phyloP scores from a whole-genome alignment of 1,284 basidiomycete species.

The Trametes polyzona region DNA sequence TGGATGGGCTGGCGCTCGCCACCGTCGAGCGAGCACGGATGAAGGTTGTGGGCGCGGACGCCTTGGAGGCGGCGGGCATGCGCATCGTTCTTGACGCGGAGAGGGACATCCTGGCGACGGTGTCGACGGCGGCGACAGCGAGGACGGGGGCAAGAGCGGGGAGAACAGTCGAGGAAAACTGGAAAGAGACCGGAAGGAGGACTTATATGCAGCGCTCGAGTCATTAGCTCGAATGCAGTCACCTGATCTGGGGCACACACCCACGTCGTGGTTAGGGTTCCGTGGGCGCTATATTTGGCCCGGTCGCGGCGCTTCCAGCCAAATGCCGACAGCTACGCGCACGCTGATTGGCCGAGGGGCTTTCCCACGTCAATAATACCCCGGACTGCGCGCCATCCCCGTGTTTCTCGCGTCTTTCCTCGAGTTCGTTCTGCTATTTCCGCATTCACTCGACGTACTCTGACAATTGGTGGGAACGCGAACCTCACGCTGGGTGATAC shows the following conservation, averaged over 20 bases:
- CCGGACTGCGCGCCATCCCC: background rate
- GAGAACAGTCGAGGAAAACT: slow-evolving; percentile 18
- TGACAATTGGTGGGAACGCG: no score
- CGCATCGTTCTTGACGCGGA: slow-evolving; percentile 43
- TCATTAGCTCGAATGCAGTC: slow-evolving; percentile 17
- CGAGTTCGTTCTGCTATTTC: no score
- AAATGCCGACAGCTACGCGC: background rate
- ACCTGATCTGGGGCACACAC: slow-evolving; percentile 14
- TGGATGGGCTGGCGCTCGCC: slow-evolving; percentile 44
- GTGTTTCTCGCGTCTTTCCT: no score
- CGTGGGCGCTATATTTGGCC: background rate
- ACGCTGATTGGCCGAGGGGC: background rate
- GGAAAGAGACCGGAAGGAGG: slow-evolving; percentile 13
- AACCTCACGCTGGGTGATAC: no score
- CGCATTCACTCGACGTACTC: no score
- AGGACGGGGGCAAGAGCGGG: slow-evolving; percentile 8
- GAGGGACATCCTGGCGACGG: slow-evolving; percentile 25
- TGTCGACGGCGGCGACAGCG: slow-evolving; percentile 13
- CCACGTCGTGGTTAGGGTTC: slow-evolving; percentile 7
- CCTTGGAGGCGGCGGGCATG: slow-evolving; percentile 49
- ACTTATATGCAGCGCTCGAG: slow-evolving; percentile 16
- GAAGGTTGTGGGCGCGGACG: slow-evolving; percentile 42
- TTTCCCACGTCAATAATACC: slow-evolving; percentile 20
- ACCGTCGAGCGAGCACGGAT: slow-evolving; percentile 58
- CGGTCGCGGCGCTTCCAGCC: slow-evolving; percentile 10